These are phyloP conservation scores for Saksenaea oblongispora DNA, from an alignment of 371 early-diverging fungal genomes.

Conservation along the genomic window DNA sequence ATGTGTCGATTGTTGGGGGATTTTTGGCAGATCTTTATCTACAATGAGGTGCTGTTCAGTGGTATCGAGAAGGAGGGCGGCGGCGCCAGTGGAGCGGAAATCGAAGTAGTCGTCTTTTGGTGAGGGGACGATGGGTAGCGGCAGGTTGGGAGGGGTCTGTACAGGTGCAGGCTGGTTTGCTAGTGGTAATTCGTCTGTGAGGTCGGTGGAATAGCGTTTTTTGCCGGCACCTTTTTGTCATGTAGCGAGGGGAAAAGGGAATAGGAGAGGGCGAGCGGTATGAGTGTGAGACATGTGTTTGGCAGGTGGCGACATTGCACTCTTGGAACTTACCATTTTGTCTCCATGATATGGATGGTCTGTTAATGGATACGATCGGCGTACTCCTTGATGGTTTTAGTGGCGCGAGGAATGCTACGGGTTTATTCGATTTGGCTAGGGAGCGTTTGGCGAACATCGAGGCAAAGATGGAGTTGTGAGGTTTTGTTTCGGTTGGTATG, in stretches of 20 bases:
- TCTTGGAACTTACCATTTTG: slow-evolving; percentile 10
- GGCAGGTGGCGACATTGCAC: neutral
- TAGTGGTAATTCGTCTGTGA: slow-evolving; percentile 6
- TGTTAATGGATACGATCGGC: slow-evolving; percentile 17
- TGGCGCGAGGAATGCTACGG: neutral
- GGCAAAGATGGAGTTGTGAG: slow-evolving; percentile 13
- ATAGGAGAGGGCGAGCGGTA: neutral
- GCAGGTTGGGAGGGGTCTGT: slow-evolving; percentile 7
- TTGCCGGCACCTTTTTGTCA: neutral
- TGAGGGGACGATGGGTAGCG: slow-evolving; percentile 4
- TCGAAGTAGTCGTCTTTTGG: slow-evolving; percentile 21
- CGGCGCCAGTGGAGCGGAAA: slow-evolving; percentile 10
- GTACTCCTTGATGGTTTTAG: slow-evolving; percentile 24
- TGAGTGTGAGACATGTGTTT: neutral
- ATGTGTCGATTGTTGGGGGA: neutral
- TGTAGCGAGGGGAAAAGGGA: neutral
- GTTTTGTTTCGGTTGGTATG: slow-evolving; percentile 12
- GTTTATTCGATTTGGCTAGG: slow-evolving; percentile 7
- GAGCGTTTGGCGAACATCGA: slow-evolving; percentile 21
- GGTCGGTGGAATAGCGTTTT: slow-evolving; percentile 19
- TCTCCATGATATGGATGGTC: slow-evolving; percentile 12
- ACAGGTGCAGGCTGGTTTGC: neutral
- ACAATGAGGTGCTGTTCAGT: neutral
- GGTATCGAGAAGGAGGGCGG: slow-evolving; percentile 6
- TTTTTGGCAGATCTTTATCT: neutral